Evolutionary conservation across 305 asterid genomes (phyloP), one percentile per base, ranked within the genome.

Genomic region (Ajuga reptans): DNA sequence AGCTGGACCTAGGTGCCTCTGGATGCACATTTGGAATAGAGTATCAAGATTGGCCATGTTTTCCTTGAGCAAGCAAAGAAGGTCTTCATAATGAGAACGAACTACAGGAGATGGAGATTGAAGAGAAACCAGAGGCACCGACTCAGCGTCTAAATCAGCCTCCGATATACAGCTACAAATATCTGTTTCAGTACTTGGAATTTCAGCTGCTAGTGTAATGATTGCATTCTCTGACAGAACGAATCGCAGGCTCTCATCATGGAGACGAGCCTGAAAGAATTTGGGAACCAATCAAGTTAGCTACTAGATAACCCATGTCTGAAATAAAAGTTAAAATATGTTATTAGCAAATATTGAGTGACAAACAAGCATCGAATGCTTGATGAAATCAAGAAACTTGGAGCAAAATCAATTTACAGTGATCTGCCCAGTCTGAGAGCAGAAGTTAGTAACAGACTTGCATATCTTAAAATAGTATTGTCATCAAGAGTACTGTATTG

Each of bases 171-270:
- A 73, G 66, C 79, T 78, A 81, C 65, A 78, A 43, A 87, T 83
- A 75, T 85, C 91, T 46, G 64, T 74, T 80, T 84, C 86, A 21
- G 84, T 79, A 60, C 77, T 75, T 54, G 99, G 94, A 60, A 65
- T 66, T 77, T 82, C 77, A 66, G 85, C 75, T 51, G 95, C 99
- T 59, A 93, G 84, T 39, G 87, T 79, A 69, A 78, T 68, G 78
- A 93, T 83, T 9, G 92, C 95, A 64, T 81, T 87, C 76, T 93
- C 99, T 14, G 96, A 90, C 70, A 93, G 78, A 66, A 87, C 89
- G 66, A 82, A 93, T 80, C 87, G 85, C 84, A 87, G 75, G 79
- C 95, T 86, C 83, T 93, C 99, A 80, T 93, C 99, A 76, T 93
- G 99, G 62, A 93, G 75, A 77, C 97, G 99, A 46, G 99, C 97